These are phyloP conservation scores for Myxozyma melibiosi DNA, from an alignment of 805 yeast genomes.

Conservation along the genomic window DNA sequence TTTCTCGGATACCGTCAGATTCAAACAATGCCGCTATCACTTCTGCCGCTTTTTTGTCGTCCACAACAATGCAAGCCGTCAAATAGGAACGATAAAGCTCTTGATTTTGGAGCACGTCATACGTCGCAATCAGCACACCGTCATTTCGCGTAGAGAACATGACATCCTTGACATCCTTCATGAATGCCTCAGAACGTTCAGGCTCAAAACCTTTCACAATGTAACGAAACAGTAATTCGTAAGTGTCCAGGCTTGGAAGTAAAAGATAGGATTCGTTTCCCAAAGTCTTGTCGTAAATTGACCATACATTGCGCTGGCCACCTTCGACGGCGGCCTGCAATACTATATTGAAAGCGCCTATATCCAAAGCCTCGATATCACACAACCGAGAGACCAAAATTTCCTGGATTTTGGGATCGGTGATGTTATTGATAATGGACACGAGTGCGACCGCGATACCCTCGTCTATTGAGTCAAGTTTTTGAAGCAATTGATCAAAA, in stretches of 20 bases:
- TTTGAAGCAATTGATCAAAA: slow-evolving; percentile 18
- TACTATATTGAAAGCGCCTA: slow-evolving; percentile 27
- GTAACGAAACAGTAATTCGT: slow-evolving; percentile 29
- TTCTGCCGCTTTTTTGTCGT: slow-evolving; percentile 1
- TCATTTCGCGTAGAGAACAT: slow-evolving; percentile 12
- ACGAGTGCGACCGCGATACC: slow-evolving; percentile 24
- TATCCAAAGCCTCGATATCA: slow-evolving; percentile 5
- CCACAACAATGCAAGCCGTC: slow-evolving; percentile 24
- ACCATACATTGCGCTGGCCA: slow-evolving; percentile 22
- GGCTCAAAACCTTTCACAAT: slow-evolving; percentile 22
- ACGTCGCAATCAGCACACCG: slow-evolving; percentile 8
- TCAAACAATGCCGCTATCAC: slow-evolving; percentile 6
- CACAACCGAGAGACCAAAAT: slow-evolving; percentile 19
- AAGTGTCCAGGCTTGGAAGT: slow-evolving; percentile 29
- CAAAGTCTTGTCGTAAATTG: slow-evolving; percentile 7
- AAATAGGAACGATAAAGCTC: slow-evolving; percentile 25
- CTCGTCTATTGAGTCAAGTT: slow-evolving; percentile 15
- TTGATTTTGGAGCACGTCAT: slow-evolving; percentile 20
- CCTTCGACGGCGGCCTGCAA: slow-evolving; percentile 31
- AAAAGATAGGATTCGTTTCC: not conserved
- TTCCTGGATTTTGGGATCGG: slow-evolving; percentile 21
- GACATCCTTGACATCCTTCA: slow-evolving; percentile 12
- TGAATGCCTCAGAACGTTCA: slow-evolving; percentile 11
- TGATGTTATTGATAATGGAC: slow-evolving; percentile 23
- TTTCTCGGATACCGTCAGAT: not conserved